Evolutionary conservation across 371 early-diverging fungal species (phyloP).

Genomic region (Batkoa obscura): DNA sequence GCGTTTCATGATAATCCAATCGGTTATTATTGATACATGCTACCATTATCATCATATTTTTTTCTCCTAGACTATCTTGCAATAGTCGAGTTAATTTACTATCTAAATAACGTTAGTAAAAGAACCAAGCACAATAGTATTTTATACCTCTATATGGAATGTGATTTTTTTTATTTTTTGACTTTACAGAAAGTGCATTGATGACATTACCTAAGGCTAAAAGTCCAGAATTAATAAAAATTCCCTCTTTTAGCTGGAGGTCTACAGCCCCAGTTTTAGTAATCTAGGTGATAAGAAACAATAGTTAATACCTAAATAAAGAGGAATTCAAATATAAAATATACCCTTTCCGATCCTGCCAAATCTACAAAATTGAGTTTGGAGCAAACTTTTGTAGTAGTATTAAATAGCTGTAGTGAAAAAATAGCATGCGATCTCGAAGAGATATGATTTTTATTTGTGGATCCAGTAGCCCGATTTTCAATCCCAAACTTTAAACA

Average conservation of each 20-base stretch:
- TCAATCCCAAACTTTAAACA: conserved; percentile 36
- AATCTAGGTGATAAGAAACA: too few relatives aligned
- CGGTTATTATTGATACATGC: conserved; percentile 43
- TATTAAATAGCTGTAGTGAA: conserved; percentile 30
- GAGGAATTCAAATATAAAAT: conserved; percentile 19
- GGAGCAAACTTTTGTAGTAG: conserved; percentile 20
- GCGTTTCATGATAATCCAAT: too few relatives aligned
- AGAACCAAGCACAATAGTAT: too few relatives aligned
- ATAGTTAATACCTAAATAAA: too few relatives aligned
- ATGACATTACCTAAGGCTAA: conserved; percentile 98
- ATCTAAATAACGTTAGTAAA: conserved; percentile 27
- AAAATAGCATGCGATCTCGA: conserved; percentile 99
- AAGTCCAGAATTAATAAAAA: conserved; percentile 92
- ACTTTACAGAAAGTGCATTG: conserved; percentile 83
- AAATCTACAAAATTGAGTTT: conserved; percentile 94
- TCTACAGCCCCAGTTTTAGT: conserved; percentile 76
- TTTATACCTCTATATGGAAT: conserved; percentile 69
- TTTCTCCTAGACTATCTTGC: conserved; percentile 95
- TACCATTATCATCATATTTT: conserved; percentile 73
- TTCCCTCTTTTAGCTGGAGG: conserved; percentile 90
- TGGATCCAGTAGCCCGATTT: conserved; percentile 83
- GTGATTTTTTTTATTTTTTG: conserved; percentile 31
- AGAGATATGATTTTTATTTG: conserved; percentile 92
- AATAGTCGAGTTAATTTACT: conserved; percentile 95
- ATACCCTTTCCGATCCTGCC: conserved; percentile 85